Evolutionary conservation across 1,284 basidiomycete genomes (phyloP), one percentile per base, ranked within the genome.

Genomic region (Bothia castanella): DNA sequence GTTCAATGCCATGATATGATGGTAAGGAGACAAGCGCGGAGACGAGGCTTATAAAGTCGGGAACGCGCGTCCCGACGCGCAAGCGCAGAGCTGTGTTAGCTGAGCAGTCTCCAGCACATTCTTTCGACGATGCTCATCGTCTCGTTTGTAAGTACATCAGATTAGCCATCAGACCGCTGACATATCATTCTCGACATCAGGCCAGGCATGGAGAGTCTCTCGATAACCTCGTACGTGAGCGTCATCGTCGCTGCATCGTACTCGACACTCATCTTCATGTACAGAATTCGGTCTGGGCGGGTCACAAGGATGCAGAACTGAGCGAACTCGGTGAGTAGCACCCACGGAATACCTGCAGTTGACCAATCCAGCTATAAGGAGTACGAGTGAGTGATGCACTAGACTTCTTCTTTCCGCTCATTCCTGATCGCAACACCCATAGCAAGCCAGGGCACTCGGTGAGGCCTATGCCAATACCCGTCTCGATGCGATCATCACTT

Each of bases 381-480:
- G 83, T 85, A 75, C 81, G 80, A 60, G 85, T 83, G 67, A 68
- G 78, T 58, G 25, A 9, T 25, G 32, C 4, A 13, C 49, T 34
- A 17, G 11, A 37, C 27, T 35, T 2, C 5, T 7, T 42, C 23
- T 34, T 31, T 19, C n/a, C 42, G 14, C 41, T 32, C 32, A 34
- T 43, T 29, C 44, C 44, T 47, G 9, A 49, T 45, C 20, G 29
- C 38, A 16, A 3, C 25, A 34, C 39, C 14, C 52, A 50, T 58
- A 92, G 87, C 92, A 95, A 87, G 91, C 92, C 4, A 81, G 78
- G 59, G 89, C 90, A 0, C 72, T 91, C 2, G 91, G 83, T 1
- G 69, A 74, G 43, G 80, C 80, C 20, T 79, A 92, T 30, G 70
- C 79, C n/a, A 61, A 72, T 27, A 79, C 73, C 13, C 74, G 63